Base-by-base conservation (phyloP, 345 rosid genomes). In the Noccaea caerulescens region DNA sequence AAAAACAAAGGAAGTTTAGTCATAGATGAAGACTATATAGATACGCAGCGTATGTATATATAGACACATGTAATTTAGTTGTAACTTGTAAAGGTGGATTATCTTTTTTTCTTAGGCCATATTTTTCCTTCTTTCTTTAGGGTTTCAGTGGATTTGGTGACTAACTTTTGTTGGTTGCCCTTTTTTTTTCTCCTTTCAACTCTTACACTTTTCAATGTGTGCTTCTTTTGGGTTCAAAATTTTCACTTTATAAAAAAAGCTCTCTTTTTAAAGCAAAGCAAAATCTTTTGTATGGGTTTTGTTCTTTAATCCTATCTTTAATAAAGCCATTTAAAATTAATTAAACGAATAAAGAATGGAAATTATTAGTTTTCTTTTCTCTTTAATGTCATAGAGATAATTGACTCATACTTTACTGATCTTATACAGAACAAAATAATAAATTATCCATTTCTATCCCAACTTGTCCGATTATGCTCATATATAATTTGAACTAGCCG, bases 91-190 rank as follows among this genome's bases (percentile, higher is more conserved):
- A 70, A 70, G 66, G 67, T 57, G 50, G 50, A 43, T 70, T 63
- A 63, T 69, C 66, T 69, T 69, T 27, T 20, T 27, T 63, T 69
- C 49, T 47, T 38, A 46, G 36, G 65, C 14, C 32, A 67, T 55
- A 27, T 37, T 61, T 52, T 37, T 54, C n/a, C n/a, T 46, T 69
- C 47, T 63, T 56, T 41, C 55, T 66, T 69, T 82, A 64, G 49
- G 62, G 65, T 72, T 81, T 76, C 70, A 74, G 68, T 79, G 81
- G 69, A 74, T 72, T 76, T 79, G 83, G 77, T 73, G 76, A 74
- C 75, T 62, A 38, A 56, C 78, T 79, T 76, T 69, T 76, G 67
- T 53, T 71, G 78, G 68, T 71, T 68, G 12, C 76, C 36, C 70
- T 46, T 33, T 20, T 63, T 32, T 52, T 59, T 68, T 63, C 55